Percentiles rank a stretch among this genome's conserved stretches.
These are phyloP conservation scores for Colletotrichum sp. DNA, from an alignment of 2,329 filamentous ascomycete species.

Conservation along the genomic window DNA sequence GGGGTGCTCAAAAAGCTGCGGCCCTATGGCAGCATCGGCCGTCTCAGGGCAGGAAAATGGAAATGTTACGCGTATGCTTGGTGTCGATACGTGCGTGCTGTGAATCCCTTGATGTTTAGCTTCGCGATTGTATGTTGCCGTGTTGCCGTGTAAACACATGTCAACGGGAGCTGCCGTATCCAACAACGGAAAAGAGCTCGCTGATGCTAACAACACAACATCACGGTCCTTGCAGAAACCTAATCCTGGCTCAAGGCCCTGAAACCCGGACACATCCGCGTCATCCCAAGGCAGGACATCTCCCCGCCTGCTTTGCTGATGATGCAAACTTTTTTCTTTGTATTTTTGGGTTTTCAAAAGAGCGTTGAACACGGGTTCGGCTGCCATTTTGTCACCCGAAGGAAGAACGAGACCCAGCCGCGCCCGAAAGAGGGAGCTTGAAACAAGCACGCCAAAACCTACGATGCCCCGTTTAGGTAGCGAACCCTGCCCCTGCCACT, in stretches of 20 bases:
- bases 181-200: not conserved
- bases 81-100: not conserved
- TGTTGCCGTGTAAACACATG: not conserved
- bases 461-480: not conserved
- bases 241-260: not conserved
- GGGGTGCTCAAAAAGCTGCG: not conserved
- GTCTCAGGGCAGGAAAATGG: conserved; percentile 21
- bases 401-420: not conserved
- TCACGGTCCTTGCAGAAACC: not conserved
- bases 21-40: conserved; percentile 9
- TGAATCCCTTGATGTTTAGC: not conserved
- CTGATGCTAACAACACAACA: not conserved
- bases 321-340: not conserved
- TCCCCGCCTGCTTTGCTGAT: not conserved
- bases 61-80: conserved; percentile 20
- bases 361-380: not conserved
- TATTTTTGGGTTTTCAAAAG: not conserved
- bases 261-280: not conserved
- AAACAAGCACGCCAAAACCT: not conserved
- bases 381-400: not conserved
- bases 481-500: not conserved
- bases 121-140: not conserved
- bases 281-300: not conserved
- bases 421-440: not conserved
- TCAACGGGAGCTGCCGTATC: not conserved